A percentile compares a stretch with the other conserved stretches of the same genome.
These are phyloP conservation scores for Candida suzukii DNA, from an alignment of 805 yeast species.

Conservation along the genomic window DNA sequence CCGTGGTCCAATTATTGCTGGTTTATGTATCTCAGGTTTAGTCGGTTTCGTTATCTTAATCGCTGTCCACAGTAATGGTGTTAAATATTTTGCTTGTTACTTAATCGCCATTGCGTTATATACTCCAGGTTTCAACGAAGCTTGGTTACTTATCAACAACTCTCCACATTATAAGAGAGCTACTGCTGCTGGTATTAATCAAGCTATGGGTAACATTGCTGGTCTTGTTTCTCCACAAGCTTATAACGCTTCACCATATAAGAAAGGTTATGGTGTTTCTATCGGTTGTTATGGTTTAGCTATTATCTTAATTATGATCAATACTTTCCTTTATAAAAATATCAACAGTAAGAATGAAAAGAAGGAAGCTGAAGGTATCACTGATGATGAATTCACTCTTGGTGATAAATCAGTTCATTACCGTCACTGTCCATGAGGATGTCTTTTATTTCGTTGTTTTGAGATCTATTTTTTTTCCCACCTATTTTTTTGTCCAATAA, in stretches of 20 bases:
- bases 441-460: too few species aligned
- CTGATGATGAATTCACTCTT: neutral
- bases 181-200: constrained; percentile 57
- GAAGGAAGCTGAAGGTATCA: neutral
- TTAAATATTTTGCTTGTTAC: constrained; percentile 13
- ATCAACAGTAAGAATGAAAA: neutral
- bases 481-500: too few species aligned
- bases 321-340: neutral
- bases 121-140: constrained; percentile 1
- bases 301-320: neutral
- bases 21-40: constrained; percentile 7
- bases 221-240: constrained; percentile 30
- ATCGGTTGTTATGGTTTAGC: neutral
- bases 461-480: too few species aligned
- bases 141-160: constrained; percentile 8
- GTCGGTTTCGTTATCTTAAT: constrained; percentile 10
- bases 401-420: constrained; percentile 1
- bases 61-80: constrained; percentile 9
- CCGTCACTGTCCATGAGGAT: neutral
- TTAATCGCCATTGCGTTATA: neutral
- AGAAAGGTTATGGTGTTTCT: neutral
- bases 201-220: constrained; percentile 49
- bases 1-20: constrained; percentile 10
- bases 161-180: constrained; percentile 19
- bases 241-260: neutral